These are phyloP conservation scores for Syzygium grande DNA, from an alignment of 345 rosid species.

Conservation along the genomic window DNA sequence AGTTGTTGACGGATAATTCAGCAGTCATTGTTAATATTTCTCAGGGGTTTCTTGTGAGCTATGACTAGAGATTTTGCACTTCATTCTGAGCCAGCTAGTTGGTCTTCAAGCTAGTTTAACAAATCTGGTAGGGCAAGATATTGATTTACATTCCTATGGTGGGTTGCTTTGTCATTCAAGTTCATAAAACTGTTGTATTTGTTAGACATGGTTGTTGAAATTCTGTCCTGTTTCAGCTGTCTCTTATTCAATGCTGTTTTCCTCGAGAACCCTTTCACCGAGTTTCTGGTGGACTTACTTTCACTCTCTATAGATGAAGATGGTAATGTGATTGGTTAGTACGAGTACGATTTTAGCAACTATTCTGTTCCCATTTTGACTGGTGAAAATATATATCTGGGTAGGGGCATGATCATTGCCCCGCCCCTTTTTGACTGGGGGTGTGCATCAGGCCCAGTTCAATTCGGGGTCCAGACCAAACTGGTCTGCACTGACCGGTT, in stretches of 20 bases:
- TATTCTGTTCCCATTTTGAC: background rate
- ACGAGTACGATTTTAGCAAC: background rate
- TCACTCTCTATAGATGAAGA: background rate
- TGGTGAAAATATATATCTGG: background rate
- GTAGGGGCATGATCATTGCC: background rate
- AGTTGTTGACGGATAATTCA: background rate
- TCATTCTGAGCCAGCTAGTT: background rate
- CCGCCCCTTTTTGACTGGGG: background rate
- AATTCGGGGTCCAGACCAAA: background rate
- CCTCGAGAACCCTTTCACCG: background rate
- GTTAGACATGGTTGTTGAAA: background rate
- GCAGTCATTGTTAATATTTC: background rate
- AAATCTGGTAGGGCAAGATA: background rate
- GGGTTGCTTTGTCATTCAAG: background rate
- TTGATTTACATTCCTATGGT: background rate
- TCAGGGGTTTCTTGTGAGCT: background rate
- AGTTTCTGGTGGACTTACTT: background rate
- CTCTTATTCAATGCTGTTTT: background rate
- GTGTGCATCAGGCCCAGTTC: background rate
- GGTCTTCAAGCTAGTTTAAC: background rate
- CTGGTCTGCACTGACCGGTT: background rate
- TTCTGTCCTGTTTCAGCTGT: background rate
- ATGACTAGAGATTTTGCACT: background rate
- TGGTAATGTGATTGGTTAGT: background rate
- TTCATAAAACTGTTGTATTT: background rate